Conservation (phyloP, 1,284 basidiomycete genomes). For the Tilletia caries region DNA sequence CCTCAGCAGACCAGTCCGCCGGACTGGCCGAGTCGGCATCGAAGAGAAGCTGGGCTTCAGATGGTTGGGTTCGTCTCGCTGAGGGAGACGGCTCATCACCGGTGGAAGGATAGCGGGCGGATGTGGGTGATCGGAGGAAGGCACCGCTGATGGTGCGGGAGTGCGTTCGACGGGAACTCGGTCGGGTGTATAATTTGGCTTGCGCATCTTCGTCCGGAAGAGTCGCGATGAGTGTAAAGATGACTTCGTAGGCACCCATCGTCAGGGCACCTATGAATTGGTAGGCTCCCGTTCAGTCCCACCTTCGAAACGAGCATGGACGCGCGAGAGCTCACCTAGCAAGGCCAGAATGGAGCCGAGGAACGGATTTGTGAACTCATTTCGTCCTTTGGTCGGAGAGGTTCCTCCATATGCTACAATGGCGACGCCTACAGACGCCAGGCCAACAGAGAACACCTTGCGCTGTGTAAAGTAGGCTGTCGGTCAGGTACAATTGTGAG, state of each 20-base stretch:
- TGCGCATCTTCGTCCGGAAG: constrained; percentile 35
- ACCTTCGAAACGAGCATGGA: no score
- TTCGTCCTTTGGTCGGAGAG: constrained; percentile 34
- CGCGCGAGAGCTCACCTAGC: constrained; percentile 24
- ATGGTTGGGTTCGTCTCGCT: not conserved
- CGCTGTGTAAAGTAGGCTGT: no score
- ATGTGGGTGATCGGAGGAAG: not conserved
- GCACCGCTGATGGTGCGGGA: constrained; percentile 6
- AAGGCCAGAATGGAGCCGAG: constrained; percentile 17
- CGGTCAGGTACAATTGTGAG: no score
- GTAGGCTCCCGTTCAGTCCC: no score
- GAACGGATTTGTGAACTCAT: constrained; percentile 14
- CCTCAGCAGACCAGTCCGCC: not conserved
- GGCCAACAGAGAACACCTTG: constrained; percentile 45
- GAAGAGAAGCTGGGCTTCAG: not conserved
- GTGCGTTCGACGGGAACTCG: not conserved
- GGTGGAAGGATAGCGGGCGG: not conserved
- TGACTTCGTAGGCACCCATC: constrained; percentile 52
- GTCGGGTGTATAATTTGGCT: not conserved
- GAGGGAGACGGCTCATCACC: not conserved
- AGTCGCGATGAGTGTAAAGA: constrained; percentile 48
- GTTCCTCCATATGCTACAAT: constrained; percentile 49
- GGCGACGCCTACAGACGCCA: constrained; percentile 45
- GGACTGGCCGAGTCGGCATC: not conserved
- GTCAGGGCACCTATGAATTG: constrained; percentile 41